Percentiles rank a stretch among this genome's conserved stretches.
Evolutionary conservation across 116 monocot species (phyloP).

Genomic region (Cymodocea nodosa): DNA sequence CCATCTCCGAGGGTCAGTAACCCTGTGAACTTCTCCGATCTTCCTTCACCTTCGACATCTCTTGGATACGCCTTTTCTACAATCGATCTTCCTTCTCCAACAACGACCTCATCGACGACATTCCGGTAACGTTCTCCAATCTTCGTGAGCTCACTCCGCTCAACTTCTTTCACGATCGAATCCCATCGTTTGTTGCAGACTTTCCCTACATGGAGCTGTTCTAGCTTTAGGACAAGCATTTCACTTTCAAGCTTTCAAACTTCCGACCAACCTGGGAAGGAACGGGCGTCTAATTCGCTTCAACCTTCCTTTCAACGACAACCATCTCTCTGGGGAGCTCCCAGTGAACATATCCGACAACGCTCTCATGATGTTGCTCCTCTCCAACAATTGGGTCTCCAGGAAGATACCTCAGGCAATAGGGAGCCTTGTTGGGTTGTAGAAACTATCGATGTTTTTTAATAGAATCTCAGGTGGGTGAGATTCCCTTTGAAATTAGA

Average conservation of each 20-base stretch:
- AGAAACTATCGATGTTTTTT: constrained; percentile 38
- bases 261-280: constrained; percentile 45
- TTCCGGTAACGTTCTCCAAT: constrained; percentile 43
- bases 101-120: constrained; percentile 64
- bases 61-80: no score
- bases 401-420: constrained; percentile 50
- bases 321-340: constrained; percentile 55
- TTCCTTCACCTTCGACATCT: no score
- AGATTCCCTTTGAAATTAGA: constrained; percentile 54
- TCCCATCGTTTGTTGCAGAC: constrained; percentile 52
- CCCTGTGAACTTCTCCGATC: no score
- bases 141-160: constrained; percentile 45
- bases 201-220: constrained; percentile 67
- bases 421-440: constrained; percentile 34
- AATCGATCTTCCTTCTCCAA: no score
- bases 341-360: constrained; percentile 34
- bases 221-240: constrained; percentile 79
- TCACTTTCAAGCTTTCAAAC: constrained; percentile 52
- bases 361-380: constrained; percentile 31
- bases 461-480: constrained; percentile 55
- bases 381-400: constrained; percentile 59
- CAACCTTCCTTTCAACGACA: constrained; percentile 47
- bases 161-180: constrained; percentile 46
- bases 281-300: constrained; percentile 48
- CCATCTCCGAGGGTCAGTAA: no score